Evolutionary conservation across 2,329 filamentous ascomycete species (phyloP), one percentile per base, ranked within the genome.

Genomic region (Neopestalotiopsis sp.): DNA sequence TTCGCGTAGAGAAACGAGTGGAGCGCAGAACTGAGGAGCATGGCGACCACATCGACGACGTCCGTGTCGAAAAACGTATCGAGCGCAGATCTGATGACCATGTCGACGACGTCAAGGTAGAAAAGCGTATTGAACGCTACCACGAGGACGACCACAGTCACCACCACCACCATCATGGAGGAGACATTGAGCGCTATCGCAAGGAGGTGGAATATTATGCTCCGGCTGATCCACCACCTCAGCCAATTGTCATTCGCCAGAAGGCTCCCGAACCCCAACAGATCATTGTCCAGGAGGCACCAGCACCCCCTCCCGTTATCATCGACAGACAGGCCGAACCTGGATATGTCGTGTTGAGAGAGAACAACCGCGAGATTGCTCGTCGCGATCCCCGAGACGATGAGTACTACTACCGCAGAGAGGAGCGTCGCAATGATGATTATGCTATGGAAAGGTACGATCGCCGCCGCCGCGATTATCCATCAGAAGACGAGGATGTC

Each of bases 141-240:
- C 74, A 73, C 59, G 75, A 78, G 3, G 70, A 71, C 28, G 58
- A 72, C 38, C 38, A 68, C 3, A 56, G 64, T 28, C 61, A 68
- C 28, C 83, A 82, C 62, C 78, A 82, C 34, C 84, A 86, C 59
- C 84, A 86, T 30, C 73, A 77, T 28, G 82, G 82, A 59, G 82
- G 81, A 68, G 86, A 90, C 20, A 74, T 90, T 57, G 89, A 91
- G 76, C 84, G 84, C 75, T 89, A 89, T 74, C 86, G 86, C 74
- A 86, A 86, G 76, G 89, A 91, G 76, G 88, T 87, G 2, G 89
- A 91, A 72, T 91, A 90, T 76, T 91, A 87, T 74, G 81, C 85
- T 59, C 84, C 85, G 3, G 81, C 83, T 32, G 82, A 86, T 28
- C 85, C 86, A 13, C 78, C 83, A 10, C 83, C 76, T 4, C 76